Conservation (phyloP, 2,329 filamentous ascomycete genomes). For the Juglanconis oblonga region DNA sequence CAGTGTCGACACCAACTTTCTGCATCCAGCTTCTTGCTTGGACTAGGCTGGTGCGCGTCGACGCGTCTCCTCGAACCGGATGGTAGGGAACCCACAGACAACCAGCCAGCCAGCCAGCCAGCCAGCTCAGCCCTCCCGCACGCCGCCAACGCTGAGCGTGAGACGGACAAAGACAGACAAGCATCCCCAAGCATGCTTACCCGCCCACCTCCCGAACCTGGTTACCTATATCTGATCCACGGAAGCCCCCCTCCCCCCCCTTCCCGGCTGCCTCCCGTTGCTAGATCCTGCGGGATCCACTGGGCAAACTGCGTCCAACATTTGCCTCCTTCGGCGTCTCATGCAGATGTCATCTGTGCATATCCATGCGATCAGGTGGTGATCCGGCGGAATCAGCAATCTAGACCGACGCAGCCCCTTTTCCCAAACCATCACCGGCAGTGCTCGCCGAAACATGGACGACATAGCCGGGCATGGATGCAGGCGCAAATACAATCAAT, state of each 20-base stretch:
- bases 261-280: not conserved
- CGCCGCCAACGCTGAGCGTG: too few relatives aligned
- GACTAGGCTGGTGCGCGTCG: too few relatives aligned
- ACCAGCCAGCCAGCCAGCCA: not conserved
- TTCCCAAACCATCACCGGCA: too few relatives aligned
- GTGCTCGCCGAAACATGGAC: too few relatives aligned
- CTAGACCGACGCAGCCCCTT: too few relatives aligned
- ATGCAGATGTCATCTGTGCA: conserved; percentile 9
- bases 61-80: too few relatives aligned
- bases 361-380: not conserved
- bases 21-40: not conserved
- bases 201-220: not conserved
- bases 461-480: too few relatives aligned
- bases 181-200: not conserved
- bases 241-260: not conserved
- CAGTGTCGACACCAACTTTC: not conserved
- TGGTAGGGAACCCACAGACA: too few relatives aligned
- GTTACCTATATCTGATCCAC: not conserved
- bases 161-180: not conserved
- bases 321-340: not conserved
- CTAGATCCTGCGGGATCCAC: not conserved
- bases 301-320: not conserved
- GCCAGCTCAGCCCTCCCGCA: not conserved
- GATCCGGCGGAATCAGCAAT: too few relatives aligned
- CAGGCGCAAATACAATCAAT: too few relatives aligned